Conservation (phyloP, 331 rosid species). For the Erythrophleum ivorense region DNA sequence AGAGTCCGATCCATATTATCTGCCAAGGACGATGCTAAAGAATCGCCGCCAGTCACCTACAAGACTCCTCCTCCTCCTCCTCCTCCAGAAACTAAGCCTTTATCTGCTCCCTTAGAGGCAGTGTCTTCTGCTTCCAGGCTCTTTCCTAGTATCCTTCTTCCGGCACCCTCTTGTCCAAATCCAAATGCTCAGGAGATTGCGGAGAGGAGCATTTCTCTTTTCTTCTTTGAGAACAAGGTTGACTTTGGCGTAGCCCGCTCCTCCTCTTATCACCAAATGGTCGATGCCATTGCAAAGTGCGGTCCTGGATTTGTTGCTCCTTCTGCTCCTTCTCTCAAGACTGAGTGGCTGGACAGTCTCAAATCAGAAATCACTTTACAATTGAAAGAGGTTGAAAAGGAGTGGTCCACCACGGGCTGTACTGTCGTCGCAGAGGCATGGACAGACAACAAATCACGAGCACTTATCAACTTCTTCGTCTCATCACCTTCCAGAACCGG, state of each 20-base stretch:
- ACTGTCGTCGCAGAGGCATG: constrained; percentile 85
- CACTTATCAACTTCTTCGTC: constrained; percentile 82
- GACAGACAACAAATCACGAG: constrained; percentile 92
- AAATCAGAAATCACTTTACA: constrained; percentile 79
- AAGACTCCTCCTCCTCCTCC: too few relatives aligned
- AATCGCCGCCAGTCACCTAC: too few relatives aligned
- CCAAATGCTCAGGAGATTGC: constrained; percentile 80
- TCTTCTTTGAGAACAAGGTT: constrained; percentile 90
- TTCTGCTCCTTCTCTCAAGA: constrained; percentile 74
- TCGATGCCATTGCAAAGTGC: constrained; percentile 75
- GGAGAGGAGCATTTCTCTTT: constrained; percentile 79
- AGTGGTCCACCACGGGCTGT: constrained; percentile 88
- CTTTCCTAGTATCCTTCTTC: constrained; percentile 59
- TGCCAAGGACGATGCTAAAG: constrained; percentile 62
- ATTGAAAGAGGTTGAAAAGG: constrained; percentile 80
- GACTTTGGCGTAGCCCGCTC: constrained; percentile 87
- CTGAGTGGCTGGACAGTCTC: constrained; percentile 83
- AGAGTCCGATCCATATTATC: too few relatives aligned
- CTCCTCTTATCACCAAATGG: constrained; percentile 77
- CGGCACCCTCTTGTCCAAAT: constrained; percentile 60
- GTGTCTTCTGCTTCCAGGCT: constrained; percentile 56
- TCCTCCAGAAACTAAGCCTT: constrained; percentile 59
- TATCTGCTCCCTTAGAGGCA: constrained; percentile 54
- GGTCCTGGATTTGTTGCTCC: constrained; percentile 87
- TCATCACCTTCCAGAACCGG: constrained; percentile 90